These are phyloP conservation scores for Limonium bicolor DNA, from an alignment of 148 eudicot species.

Conservation along the genomic window DNA sequence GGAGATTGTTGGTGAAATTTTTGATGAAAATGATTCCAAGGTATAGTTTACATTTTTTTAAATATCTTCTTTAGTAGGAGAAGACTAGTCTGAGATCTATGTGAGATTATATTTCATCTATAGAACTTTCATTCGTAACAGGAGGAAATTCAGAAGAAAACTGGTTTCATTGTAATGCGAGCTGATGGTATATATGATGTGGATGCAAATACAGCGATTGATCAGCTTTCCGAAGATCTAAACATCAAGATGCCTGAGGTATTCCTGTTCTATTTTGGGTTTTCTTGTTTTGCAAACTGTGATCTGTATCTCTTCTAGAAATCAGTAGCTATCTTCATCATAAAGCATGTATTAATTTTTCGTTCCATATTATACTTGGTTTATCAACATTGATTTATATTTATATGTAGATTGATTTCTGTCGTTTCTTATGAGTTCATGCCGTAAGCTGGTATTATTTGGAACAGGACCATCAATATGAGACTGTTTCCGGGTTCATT, in stretches of 20 bases:
- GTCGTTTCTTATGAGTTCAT: not conserved
- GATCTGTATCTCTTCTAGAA: not conserved
- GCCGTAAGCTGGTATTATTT: not conserved
- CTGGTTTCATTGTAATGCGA: constrained; percentile 92
- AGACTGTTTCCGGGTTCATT: constrained; percentile 92
- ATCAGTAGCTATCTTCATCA: not conserved
- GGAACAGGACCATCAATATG: constrained; percentile 79
- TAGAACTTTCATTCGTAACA: too few relatives aligned
- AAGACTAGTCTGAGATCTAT: not conserved
- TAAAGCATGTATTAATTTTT: not conserved
- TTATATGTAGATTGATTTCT: not conserved
- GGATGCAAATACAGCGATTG: constrained; percentile 95
- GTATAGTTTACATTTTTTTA: constrained; percentile 17
- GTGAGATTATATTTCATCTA: too few relatives aligned
- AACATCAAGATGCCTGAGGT: constrained; percentile 90
- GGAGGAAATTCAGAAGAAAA: constrained; percentile 97
- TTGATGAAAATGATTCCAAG: constrained; percentile 95
- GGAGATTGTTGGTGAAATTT: constrained; percentile 98
- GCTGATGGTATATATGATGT: constrained; percentile 94
- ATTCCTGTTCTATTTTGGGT: not conserved
- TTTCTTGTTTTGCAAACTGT: not conserved
- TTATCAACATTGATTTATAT: too few relatives aligned
- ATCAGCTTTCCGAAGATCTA: constrained; percentile 92
- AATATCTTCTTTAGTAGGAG: not conserved
- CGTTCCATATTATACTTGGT: too few relatives aligned